Conservation (phyloP, 78 protist genomes). For the Trichosphaerium sp. region DNA sequence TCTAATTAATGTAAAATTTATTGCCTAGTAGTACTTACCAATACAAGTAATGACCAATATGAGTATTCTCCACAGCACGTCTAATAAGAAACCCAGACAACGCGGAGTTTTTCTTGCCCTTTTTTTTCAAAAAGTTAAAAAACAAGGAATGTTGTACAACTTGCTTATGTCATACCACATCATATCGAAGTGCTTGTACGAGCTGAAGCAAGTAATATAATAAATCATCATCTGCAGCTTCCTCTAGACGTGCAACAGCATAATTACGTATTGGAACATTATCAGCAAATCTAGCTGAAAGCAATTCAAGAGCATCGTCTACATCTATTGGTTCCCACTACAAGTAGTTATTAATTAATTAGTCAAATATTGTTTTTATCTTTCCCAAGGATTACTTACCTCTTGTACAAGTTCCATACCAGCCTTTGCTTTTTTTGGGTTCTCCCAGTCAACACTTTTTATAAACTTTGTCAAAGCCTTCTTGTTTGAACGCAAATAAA, state of each 20-base stretch:
- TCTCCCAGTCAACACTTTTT: conserved; percentile 81
- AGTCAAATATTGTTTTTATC: background rate
- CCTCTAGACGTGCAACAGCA: conserved; percentile 60
- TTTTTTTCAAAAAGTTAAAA: background rate
- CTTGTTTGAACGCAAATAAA: conserved; percentile 55
- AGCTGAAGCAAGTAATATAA: conserved; percentile 76
- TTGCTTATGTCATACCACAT: too few species aligned
- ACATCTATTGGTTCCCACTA: conserved; percentile 39
- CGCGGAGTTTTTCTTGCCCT: background rate
- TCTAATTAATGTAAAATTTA: background rate
- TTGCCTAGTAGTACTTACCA: background rate
- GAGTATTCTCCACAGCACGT: background rate
- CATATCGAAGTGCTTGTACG: conserved; percentile 87
- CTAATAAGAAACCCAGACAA: background rate
- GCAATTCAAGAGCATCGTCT: conserved; percentile 76
- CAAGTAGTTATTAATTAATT: conserved; percentile 1
- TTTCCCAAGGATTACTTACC: conserved; percentile 25
- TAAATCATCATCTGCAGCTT: conserved; percentile 51
- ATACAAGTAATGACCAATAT: conserved; percentile 1
- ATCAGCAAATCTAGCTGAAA: conserved; percentile 21
- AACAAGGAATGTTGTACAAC: conserved; percentile 1
- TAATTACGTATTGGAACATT: conserved; percentile 51
- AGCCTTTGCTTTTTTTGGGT: conserved; percentile 43
- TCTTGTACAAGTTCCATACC: conserved; percentile 35
- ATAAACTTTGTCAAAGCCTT: conserved; percentile 76